Evolutionary conservation across 306 rosid species (phyloP), one percentile per base, ranked within the genome.

Genomic region (Prunus davidiana): DNA sequence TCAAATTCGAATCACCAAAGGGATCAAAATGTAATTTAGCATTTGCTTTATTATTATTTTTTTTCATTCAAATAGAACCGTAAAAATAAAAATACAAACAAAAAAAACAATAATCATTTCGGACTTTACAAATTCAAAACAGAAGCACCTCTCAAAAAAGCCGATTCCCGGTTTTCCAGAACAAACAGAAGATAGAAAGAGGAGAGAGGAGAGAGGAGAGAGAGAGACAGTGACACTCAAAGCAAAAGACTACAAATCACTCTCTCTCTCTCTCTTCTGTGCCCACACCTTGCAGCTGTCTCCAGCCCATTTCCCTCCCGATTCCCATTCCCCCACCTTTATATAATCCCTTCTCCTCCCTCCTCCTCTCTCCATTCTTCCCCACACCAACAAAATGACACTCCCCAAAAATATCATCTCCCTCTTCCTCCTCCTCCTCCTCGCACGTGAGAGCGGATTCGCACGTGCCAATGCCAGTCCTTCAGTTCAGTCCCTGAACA

Each of bases 231-330:
- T 30, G 75, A 12, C 77, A 14, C 58, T 49, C 1, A 71, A 32
- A 45, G 43, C 43, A 66, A 79, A 82, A 72, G 86, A 74, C 43
- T 28, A 50, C 28, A 50, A 20, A 69, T 0, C 45, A 19, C 30
- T 1, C 70, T 5, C 70, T n/a, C 30, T 4, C 54, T 3, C 25
- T 3, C 25, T 49, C 72, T 2, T 10, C 28, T 30, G 79, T 64
- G 82, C 88, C 89, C 92, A 83, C 80, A 83, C 80, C 60, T 70
- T 73, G 90, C 90, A 91, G 97, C 93, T 91, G 97, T 87, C 91
- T 78, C 92, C 97, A 91, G 87, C 88, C 83, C 73, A 84, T 77
- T 77, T 78, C 89, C 87, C 84, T 82, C 84, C 77, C 78, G 83
- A 61, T 58, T 46, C 74, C 38, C 30, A 1, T 38, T 34, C 6